These are phyloP conservation scores for Jatropha multifida DNA, from an alignment of 441 rosid species.

Conservation along the genomic window DNA sequence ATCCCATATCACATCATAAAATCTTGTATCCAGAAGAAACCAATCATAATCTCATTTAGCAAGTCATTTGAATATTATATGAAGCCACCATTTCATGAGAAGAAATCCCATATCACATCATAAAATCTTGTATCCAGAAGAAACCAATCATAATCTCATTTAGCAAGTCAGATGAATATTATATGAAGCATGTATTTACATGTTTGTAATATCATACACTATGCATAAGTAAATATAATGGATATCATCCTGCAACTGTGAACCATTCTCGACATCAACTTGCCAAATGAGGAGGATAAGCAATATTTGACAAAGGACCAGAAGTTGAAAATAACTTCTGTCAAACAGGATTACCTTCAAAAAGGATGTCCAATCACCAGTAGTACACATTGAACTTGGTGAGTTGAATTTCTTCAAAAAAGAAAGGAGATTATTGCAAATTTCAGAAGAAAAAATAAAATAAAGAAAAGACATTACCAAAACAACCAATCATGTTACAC, in stretches of 20 bases:
- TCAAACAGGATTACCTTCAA: conserved; percentile 57
- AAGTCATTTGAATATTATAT: background rate
- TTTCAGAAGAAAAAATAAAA: conserved; percentile 18
- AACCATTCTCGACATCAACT: background rate
- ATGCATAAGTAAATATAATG: background rate
- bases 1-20: background rate
- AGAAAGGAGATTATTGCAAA: conserved; percentile 21
- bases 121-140: background rate
- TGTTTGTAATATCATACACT: background rate
- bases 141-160: background rate
- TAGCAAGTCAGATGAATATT: background rate
- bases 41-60: background rate
- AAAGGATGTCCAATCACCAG: conserved; percentile 86
- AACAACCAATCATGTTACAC: background rate
- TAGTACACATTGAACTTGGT: conserved; percentile 72
- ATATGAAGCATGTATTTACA: background rate
- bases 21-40: background rate
- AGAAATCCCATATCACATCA: background rate
- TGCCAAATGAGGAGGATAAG: background rate
- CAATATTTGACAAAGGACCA: background rate
- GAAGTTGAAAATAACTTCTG: background rate
- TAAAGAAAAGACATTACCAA: background rate
- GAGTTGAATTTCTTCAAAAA: conserved; percentile 85
- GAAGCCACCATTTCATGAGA: background rate
- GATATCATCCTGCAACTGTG: background rate